Evolutionary conservation across 23 red algal genomes (phyloP), one percentile per base, ranked within the genome.

Genomic region (Gracilariopsis chorda): DNA sequence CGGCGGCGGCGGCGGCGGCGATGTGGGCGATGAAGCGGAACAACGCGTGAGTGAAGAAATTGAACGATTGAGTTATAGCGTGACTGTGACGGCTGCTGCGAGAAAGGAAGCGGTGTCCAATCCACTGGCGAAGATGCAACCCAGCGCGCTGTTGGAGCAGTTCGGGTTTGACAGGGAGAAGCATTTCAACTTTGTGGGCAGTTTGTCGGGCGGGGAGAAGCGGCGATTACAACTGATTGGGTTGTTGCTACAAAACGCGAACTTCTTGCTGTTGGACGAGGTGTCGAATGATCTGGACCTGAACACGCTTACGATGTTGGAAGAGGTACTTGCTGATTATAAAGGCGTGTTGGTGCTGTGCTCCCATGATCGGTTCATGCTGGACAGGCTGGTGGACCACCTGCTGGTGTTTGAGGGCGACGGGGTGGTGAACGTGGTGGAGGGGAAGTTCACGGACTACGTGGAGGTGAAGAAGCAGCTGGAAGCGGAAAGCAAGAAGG

Each of bases 271-370:
- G 1, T 77, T 95, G 45, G 93, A 95, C 43, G 93, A 95, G 80
- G 75, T 90, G 43, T 91, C 93, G n/a, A 95, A 95, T 46, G 93
- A 95, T 49, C 74, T 95, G n/a, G 93, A 95, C 62, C 36, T 95
- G 34, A 61, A 91, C 81, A 95, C 93, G 42, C 56, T 95, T 52
- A 80, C 69, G 52, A 83, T 85, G 93, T 60, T 95, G 37, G 93
- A 95, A 52, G 81, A 95, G 37, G 42, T 95, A 33, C 51, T 95
- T 35, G 45, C 48, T 23, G 77, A 84, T 46, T 91, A 83, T 64
- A 48, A 48, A 27, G 93, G 93, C 16, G 71, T 80, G 19, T 40
- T 97, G 74, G 84, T 97, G 25, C 17, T 97, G 4, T 92, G 92
- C 40, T 90, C 82, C 37, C 95, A 97, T 61, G 95, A 97, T 46